Conservation (phyloP, 192 early-diverging fungal genomes). For the Umbelopsis vinacea region DNA sequence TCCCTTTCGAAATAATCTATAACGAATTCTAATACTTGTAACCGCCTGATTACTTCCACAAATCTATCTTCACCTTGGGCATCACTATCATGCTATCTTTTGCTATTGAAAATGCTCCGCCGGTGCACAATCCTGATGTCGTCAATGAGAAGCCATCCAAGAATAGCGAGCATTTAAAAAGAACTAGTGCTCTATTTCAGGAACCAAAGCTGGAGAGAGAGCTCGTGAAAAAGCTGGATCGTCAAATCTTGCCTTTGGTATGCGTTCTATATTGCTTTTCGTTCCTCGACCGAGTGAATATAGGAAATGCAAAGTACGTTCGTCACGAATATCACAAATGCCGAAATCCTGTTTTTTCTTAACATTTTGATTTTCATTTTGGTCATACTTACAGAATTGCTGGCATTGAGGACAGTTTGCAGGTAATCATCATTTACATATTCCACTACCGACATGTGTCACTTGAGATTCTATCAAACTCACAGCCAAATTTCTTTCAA, state of each 20-base stretch:
- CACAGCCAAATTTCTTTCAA: background rate
- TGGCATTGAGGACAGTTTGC: slow-evolving; percentile 46
- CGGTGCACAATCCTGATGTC: background rate
- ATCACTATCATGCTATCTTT: background rate
- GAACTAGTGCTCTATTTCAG: slow-evolving; percentile 5
- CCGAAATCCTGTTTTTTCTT: background rate
- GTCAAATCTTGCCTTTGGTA: slow-evolving; percentile 62
- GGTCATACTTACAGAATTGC: slow-evolving; percentile 18
- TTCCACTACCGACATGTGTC: background rate
- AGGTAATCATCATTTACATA: slow-evolving; percentile 25
- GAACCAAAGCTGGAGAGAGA: slow-evolving; percentile 37
- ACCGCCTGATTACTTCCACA: background rate
- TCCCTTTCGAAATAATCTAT: no score
- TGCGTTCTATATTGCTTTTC: slow-evolving; percentile 66
- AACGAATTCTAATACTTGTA: background rate
- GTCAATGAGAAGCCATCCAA: background rate
- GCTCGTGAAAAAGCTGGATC: slow-evolving; percentile 58
- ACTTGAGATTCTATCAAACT: no score
- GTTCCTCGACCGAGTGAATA: slow-evolving; percentile 70
- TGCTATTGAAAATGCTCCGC: background rate
- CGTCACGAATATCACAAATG: background rate
- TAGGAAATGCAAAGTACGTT: slow-evolving; percentile 69
- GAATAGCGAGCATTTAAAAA: slow-evolving; percentile 1
- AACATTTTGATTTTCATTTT: background rate
- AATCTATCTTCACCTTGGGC: background rate